Percentiles rank a stretch among this genome's conserved stretches.
Conservation (phyloP, 371 early-diverging fungal genomes). For the Mucor racemosus region DNA sequence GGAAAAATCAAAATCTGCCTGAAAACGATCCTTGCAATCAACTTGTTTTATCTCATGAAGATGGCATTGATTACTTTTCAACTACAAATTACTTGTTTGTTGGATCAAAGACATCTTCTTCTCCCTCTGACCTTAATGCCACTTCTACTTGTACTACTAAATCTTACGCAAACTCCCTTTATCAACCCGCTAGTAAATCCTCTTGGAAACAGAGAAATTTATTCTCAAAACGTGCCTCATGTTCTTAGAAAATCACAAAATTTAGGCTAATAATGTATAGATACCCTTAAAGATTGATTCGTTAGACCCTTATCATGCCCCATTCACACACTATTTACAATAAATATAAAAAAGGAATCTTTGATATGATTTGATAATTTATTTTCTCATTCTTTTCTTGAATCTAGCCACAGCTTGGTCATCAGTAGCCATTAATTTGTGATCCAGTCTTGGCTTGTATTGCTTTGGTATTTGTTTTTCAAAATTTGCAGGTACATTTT, state of each 20-base stretch:
- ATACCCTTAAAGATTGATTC: neutral
- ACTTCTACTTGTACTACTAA: neutral
- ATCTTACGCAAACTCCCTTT: neutral
- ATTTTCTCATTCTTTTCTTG: slow-evolving; percentile 74
- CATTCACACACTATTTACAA: neutral
- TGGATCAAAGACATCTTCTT: neutral
- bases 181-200: neutral
- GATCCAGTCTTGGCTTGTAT: slow-evolving; percentile 39
- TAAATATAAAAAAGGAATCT: neutral
- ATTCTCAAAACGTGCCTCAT: neutral
- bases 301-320: neutral
- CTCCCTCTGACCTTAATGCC: neutral
- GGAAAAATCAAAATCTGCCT: slow-evolving; percentile 28
- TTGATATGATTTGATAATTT: neutral
- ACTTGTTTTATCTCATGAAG: neutral
- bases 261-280: neutral
- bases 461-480: slow-evolving; percentile 44
- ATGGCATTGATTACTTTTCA: neutral
- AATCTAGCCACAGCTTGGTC: slow-evolving; percentile 81
- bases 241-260: neutral
- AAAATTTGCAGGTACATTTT: slow-evolving; percentile 36
- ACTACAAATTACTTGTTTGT: neutral
- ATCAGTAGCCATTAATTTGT: slow-evolving; percentile 76
- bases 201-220: neutral
- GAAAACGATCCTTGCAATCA: slow-evolving; percentile 12